Conservation (phyloP, 2,329 filamentous ascomycete genomes). For the Colletotrichum horii region DNA sequence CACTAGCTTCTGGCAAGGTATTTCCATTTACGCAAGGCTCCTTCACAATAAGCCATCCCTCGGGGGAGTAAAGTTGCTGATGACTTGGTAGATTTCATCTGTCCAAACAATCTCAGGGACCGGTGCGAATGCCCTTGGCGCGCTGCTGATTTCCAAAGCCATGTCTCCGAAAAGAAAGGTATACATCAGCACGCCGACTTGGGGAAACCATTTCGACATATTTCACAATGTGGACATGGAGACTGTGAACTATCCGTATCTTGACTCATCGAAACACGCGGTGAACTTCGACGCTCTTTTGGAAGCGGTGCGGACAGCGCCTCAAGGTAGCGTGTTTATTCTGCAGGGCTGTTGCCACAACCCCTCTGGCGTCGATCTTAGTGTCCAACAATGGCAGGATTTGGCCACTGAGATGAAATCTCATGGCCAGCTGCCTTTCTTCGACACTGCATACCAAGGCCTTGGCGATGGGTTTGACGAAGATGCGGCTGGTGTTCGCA, state of each 20-base stretch:
- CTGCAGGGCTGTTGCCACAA: constrained; percentile 43
- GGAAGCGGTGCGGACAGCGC: constrained; percentile 26
- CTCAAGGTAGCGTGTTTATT: constrained; percentile 35
- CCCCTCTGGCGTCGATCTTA: constrained; percentile 38
- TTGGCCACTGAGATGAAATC: constrained; percentile 27
- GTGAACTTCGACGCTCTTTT: constrained; percentile 33
- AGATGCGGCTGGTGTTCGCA: constrained; percentile 33
- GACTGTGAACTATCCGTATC: constrained; percentile 33
- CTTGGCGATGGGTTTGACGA: constrained; percentile 36
- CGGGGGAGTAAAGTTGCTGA: background rate
- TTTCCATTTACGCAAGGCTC: too few relatives aligned
- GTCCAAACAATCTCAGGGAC: constrained; percentile 44
- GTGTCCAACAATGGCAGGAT: constrained; percentile 32
- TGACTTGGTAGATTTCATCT: constrained; percentile 30
- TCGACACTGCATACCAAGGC: constrained; percentile 43
- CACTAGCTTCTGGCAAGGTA: background rate
- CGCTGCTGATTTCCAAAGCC: constrained; percentile 31
- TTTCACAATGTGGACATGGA: constrained; percentile 33
- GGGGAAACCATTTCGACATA: constrained; percentile 38
- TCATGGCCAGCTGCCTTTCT: constrained; percentile 33
- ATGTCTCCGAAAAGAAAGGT: constrained; percentile 27
- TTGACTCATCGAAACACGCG: constrained; percentile 26
- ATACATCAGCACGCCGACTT: constrained; percentile 35
- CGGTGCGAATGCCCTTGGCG: constrained; percentile 39
- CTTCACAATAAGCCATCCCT: background rate